Conservation (phyloP, 305 asterid genomes). For the Euphrasia arctica region DNA sequence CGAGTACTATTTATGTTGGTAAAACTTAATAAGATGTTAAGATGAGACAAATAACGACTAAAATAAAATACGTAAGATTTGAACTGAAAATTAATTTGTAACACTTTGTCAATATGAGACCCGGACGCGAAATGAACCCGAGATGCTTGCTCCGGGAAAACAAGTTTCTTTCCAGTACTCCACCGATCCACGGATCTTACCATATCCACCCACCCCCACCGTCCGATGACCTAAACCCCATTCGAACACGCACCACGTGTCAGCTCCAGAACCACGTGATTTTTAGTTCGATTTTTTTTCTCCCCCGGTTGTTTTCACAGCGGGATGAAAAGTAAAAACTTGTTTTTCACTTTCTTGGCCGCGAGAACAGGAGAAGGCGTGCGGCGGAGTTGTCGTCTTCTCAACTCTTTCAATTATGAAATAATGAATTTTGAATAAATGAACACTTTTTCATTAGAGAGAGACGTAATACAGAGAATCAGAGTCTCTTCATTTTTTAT, state of each 20-base stretch:
- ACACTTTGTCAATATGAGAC: too few species aligned
- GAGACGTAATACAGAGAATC: conserved; percentile 34
- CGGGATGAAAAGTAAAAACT: conserved; percentile 8
- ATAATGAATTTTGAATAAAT: neutral
- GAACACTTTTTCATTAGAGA: conserved; percentile 2
- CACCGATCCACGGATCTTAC: neutral
- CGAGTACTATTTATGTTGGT: too few species aligned
- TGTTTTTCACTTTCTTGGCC: conserved; percentile 19
- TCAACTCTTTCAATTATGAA: conserved; percentile 24
- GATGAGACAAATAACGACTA: too few species aligned
- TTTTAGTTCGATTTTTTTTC: too few species aligned
- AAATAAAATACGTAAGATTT: too few species aligned
- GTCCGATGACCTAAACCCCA: too few species aligned
- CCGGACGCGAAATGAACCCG: too few species aligned
- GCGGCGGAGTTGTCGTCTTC: conserved; percentile 33
- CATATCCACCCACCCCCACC: neutral
- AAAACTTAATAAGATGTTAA: too few species aligned
- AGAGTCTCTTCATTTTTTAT: neutral
- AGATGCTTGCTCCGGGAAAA: too few species aligned
- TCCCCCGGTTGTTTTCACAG: neutral
- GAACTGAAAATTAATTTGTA: too few species aligned
- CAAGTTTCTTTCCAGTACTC: neutral
- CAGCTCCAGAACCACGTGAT: neutral
- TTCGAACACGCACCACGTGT: neutral
- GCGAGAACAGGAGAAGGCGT: conserved; percentile 34